Evolutionary conservation across 2,329 filamentous ascomycete species (phyloP), one percentile per base, ranked within the genome.

Genomic region (Arthroderma sp.): DNA sequence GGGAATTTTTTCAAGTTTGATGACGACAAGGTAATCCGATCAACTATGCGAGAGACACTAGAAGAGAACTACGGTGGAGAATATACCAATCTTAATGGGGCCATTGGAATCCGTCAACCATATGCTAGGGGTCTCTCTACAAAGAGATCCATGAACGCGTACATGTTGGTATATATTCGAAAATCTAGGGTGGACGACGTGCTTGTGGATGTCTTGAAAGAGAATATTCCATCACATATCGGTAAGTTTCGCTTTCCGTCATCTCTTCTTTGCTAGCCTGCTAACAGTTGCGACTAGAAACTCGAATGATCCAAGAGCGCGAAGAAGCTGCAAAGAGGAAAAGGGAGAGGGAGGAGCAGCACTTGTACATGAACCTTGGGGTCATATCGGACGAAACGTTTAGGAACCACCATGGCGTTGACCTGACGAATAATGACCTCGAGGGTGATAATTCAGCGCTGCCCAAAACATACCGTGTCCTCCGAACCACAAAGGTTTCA

Each of bases 111-210:
- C 46, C 70, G 78, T 45, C 81, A 81, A 54, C 78, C 77, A 1
- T 82, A 80, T 55, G 78, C 77, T 6, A 67, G 77, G 34, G 75
- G 74, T 15, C 72, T 76, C 61, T 80, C 78, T 2, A 73, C 75
- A 3, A 82, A 82, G 56, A 70, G 78, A 39, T 81, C 77, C 2
- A 82, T 81, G 74, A 98, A 88, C 62, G 93, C 91, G 4, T 98
- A 98, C 71, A 98, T 98, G 91, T 68, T 98, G 71, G 93, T 98
- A 1, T 98, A 98, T 59, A 86, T 98, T 52, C 82, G 91, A 38
- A 85, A 94, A 61, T 83, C 82, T 42, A 78, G 82, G 46, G 66
- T 94, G n/a, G 84, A 94, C 57, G 74, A 84, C 52, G 81, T 96
- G 40, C 72, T 98, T 43, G 77, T 82, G 36, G 77, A 80, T 0